Conservation (phyloP, 371 early-diverging fungal genomes). For the Fennellomyces sp. region DNA sequence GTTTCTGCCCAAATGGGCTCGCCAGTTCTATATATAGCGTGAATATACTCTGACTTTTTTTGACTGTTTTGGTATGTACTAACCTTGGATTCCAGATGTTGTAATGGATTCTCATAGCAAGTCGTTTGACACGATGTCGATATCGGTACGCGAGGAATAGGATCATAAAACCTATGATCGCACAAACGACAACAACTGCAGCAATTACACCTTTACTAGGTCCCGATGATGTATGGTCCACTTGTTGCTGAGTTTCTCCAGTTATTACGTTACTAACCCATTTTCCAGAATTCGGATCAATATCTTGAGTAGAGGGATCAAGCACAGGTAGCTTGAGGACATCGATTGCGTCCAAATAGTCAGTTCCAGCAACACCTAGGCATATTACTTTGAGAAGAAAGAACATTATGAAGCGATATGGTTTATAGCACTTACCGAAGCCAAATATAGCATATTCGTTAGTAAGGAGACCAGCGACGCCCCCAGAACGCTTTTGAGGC, state of each 20-base stretch:
- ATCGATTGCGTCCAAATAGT: conserved; percentile 7
- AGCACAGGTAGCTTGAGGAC: conserved; percentile 19
- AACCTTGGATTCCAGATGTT: conserved; percentile 28
- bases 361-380: not conserved
- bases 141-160: conserved; percentile 16
- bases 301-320: not conserved
- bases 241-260: not conserved
- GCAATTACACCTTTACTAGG: conserved; percentile 19
- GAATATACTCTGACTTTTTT: not conserved
- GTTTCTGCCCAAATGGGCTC: conserved; percentile 39
- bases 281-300: not conserved
- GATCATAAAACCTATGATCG: conserved; percentile 2
- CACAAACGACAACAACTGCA: conserved; percentile 16
- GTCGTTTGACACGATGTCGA: not conserved
- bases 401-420: no score
- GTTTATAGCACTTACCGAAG: no score
- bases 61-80: not conserved
- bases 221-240: not conserved
- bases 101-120: conserved; percentile 14
- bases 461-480: no score
- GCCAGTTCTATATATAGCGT: conserved; percentile 18
- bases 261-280: conserved; percentile 10
- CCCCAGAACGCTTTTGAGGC: no score
- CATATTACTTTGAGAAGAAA: no score
- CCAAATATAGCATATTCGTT: no score